phyloP scores from a whole-genome alignment of 75 land plant genomes.

The Gnetum montanum region DNA sequence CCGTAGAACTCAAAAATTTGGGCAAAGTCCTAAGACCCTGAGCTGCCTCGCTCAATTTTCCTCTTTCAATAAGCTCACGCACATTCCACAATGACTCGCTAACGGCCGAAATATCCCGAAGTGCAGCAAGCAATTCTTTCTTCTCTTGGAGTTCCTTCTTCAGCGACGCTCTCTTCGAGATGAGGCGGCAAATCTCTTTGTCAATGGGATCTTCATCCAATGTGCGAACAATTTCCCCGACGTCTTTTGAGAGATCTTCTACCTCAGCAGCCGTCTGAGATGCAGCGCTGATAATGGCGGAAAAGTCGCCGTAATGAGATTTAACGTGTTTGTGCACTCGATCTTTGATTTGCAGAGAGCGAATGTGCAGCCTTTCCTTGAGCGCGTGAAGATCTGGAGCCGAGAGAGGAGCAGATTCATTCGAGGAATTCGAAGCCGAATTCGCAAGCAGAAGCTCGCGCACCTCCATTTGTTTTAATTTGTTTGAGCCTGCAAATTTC shows the following conservation, averaged over 20 bases:
- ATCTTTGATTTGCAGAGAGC: constrained; percentile 65
- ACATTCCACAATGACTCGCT: constrained; percentile 21
- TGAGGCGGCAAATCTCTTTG: constrained; percentile 27
- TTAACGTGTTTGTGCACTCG: constrained; percentile 36
- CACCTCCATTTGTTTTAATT: too few relatives aligned
- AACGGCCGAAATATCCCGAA: constrained; percentile 25
- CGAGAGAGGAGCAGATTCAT: constrained; percentile 55
- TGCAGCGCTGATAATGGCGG: constrained; percentile 29
- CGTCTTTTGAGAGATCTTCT: constrained; percentile 10
- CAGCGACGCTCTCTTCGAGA: constrained; percentile 14
- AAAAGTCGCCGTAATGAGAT: constrained; percentile 39
- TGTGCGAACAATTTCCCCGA: constrained; percentile 19
- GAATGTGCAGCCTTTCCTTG: constrained; percentile 49
- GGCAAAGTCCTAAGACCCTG: constrained; percentile 26
- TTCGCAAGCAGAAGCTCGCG: too few relatives aligned
- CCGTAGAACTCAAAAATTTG: constrained; percentile 15
- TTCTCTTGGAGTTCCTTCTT: constrained; percentile 33
- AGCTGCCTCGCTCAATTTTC: constrained; percentile 40
- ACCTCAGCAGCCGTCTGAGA: constrained; percentile 17
- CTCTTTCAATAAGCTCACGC: constrained; percentile 20
- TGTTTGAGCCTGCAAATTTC: too few relatives aligned
- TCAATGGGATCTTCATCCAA: constrained; percentile 21
- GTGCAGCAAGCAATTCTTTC: constrained; percentile 29
- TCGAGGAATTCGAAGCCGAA: constrained; percentile 11
- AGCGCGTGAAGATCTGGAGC: constrained; percentile 89